Evolutionary conservation across 371 early-diverging fungal species (phyloP).

Genomic region (Haplosporangium sp.): DNA sequence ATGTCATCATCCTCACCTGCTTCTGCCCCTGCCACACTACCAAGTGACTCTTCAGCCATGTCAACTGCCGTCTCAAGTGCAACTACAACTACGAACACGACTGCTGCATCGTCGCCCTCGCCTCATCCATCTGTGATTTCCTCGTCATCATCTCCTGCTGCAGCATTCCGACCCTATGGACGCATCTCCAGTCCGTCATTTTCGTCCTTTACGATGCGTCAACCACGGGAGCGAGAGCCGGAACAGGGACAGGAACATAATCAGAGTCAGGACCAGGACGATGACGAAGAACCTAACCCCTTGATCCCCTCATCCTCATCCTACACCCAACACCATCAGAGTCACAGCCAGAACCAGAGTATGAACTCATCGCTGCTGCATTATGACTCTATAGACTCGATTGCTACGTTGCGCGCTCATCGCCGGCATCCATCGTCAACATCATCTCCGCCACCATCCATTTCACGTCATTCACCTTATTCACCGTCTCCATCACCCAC

Average conservation of each 20-base stretch:
- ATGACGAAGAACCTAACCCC: neutral
- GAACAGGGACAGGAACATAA: neutral
- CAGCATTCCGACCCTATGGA: slow-evolving; percentile 1
- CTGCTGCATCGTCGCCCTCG: slow-evolving; percentile 7
- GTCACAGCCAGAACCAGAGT: slow-evolving; percentile 3
- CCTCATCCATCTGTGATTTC: slow-evolving; percentile 8
- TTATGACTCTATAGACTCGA: slow-evolving; percentile 32
- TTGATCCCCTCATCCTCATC: slow-evolving; percentile 20
- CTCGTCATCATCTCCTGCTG: neutral
- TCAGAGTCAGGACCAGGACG: neutral
- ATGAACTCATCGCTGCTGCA: slow-evolving; percentile 12
- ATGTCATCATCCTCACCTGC: slow-evolving; percentile 2
- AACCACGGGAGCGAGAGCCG: neutral
- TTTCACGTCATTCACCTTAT: slow-evolving; percentile 9
- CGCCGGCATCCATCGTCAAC: slow-evolving; percentile 3
- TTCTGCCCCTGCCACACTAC: slow-evolving; percentile 3
- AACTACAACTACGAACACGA: neutral
- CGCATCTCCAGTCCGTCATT: neutral
- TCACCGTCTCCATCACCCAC: slow-evolving; percentile 15
- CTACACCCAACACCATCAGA: slow-evolving; percentile 20
- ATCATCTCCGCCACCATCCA: slow-evolving; percentile 10
- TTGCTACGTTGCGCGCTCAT: slow-evolving; percentile 26
- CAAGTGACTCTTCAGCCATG: neutral
- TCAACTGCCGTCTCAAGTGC: neutral
- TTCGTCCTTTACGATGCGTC: neutral